Evolutionary conservation across 768 basidiomycete species (phyloP).

Genomic region (Serendipita vermifera): DNA sequence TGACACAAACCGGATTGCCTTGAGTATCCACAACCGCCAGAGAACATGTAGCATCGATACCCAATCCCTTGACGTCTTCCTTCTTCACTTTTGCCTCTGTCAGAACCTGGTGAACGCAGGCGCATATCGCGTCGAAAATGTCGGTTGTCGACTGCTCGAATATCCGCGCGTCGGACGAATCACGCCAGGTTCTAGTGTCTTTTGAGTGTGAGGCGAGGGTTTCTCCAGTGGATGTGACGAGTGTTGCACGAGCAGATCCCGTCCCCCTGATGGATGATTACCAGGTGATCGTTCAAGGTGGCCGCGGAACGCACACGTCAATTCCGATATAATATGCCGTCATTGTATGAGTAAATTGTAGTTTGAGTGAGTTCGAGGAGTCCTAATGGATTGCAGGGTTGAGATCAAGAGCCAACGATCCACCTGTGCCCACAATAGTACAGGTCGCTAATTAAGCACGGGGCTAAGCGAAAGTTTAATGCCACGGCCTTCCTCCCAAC

Average conservation of each 20-base stretch:
- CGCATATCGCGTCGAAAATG: slow-evolving; percentile 66
- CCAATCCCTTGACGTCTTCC: slow-evolving; percentile 64
- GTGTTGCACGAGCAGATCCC: slow-evolving; percentile 78
- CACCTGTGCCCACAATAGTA: too few species aligned
- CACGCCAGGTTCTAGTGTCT: slow-evolving; percentile 75
- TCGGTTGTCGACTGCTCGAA: slow-evolving; percentile 91
- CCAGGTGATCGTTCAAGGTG: not conserved
- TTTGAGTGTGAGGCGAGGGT: slow-evolving; percentile 69
- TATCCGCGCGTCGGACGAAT: slow-evolving; percentile 72
- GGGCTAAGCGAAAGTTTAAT: too few species aligned
- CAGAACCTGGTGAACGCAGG: slow-evolving; percentile 51
- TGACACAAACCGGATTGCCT: slow-evolving; percentile 64
- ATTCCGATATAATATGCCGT: slow-evolving; percentile 30
- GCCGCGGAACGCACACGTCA: slow-evolving; percentile 27
- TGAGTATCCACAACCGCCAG: slow-evolving; percentile 65
- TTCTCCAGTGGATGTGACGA: slow-evolving; percentile 55
- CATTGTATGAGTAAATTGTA: not conserved
- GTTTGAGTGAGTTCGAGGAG: too few species aligned
- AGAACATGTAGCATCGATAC: slow-evolving; percentile 95
- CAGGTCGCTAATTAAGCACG: too few species aligned
- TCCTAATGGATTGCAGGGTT: too few species aligned
- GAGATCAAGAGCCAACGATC: too few species aligned
- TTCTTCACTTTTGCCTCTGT: slow-evolving; percentile 30
- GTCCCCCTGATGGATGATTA: slow-evolving; percentile 50
- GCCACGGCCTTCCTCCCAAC: too few species aligned